A percentile compares a stretch with the other conserved stretches of the same genome.
Evolutionary conservation across 1,284 basidiomycete species (phyloP).

Genomic region (Cryptococcus sp.): DNA sequence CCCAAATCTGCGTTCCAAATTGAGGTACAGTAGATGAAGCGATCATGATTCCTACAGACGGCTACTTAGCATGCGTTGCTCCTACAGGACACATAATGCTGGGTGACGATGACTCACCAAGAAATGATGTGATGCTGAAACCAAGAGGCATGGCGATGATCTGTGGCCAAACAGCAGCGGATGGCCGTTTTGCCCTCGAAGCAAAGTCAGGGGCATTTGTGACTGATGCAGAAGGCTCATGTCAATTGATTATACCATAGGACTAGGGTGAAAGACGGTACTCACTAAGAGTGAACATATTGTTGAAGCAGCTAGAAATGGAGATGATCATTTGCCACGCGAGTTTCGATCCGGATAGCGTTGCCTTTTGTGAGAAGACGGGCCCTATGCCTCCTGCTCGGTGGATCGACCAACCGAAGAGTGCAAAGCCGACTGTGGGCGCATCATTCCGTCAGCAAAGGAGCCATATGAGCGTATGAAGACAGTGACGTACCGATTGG

Average conservation of each 20-base stretch:
- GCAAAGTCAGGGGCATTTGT: slow-evolving; percentile 73
- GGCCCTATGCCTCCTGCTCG: slow-evolving; percentile 78
- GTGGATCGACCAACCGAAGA: slow-evolving; percentile 78
- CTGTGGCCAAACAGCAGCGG: slow-evolving; percentile 70
- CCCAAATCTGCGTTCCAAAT: slow-evolving; percentile 77
- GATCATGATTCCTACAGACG: slow-evolving; percentile 62
- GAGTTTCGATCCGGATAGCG: slow-evolving; percentile 67
- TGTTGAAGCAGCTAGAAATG: slow-evolving; percentile 76
- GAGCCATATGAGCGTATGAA: no score
- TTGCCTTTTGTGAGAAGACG: slow-evolving; percentile 69
- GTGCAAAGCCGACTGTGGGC: slow-evolving; percentile 64
- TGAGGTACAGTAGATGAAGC: slow-evolving; percentile 74
- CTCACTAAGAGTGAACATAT: slow-evolving; percentile 74
- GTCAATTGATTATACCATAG: slow-evolving; percentile 9
- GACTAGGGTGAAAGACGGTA: slow-evolving; percentile 44
- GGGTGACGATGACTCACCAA: slow-evolving; percentile 55
- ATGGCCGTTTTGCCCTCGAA: slow-evolving; percentile 67
- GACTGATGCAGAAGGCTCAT: slow-evolving; percentile 19
- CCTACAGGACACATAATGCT: no score
- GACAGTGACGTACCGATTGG: slow-evolving; percentile 43
- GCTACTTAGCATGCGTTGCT: no score
- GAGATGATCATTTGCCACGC: slow-evolving; percentile 78
- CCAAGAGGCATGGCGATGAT: slow-evolving; percentile 70
- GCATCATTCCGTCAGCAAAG: no score
- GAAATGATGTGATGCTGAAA: slow-evolving; percentile 75